These are phyloP conservation scores for Kwoniella pini DNA, from an alignment of 768 basidiomycete genomes.

Conservation along the genomic window DNA sequence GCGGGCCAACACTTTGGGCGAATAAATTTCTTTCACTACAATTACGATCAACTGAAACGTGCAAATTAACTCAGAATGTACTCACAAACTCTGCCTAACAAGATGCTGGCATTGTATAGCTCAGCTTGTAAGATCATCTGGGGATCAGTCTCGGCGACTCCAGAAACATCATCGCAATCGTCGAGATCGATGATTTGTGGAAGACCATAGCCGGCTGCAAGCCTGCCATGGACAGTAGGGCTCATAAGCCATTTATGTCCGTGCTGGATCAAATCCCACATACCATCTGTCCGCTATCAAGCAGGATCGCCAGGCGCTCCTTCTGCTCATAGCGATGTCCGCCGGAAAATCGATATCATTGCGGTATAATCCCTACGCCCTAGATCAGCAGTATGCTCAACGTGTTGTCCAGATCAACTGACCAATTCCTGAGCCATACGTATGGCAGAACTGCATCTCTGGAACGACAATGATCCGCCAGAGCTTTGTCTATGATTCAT, in stretches of 20 bases:
- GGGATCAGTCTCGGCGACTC: neutral
- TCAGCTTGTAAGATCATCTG: constrained; percentile 2
- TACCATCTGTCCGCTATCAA: neutral
- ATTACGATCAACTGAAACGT: neutral
- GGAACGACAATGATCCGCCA: neutral
- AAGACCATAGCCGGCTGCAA: constrained; percentile 2
- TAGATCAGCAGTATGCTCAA: neutral
- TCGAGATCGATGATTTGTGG: constrained; percentile 4
- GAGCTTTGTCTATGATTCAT: constrained; percentile 1
- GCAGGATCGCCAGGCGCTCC: constrained; percentile 3
- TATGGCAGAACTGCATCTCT: neutral
- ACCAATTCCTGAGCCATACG: constrained; percentile 2
- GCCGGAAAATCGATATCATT: neutral
- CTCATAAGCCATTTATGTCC: too few relatives aligned
- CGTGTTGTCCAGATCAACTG: neutral
- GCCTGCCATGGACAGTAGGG: neutral
- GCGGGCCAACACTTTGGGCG: neutral
- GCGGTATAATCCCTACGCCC: neutral
- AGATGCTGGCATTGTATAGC: neutral
- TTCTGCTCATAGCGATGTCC: neutral
- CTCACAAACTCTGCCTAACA: constrained; percentile 2
- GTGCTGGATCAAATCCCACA: too few relatives aligned
- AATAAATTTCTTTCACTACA: neutral
- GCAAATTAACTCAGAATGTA: neutral
- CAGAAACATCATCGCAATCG: constrained; percentile 3